Evolutionary conservation across 2,329 filamentous ascomycete species (phyloP), one percentile per base, ranked within the genome.

Genomic region (Myriosclerotinia scirpicola): DNA sequence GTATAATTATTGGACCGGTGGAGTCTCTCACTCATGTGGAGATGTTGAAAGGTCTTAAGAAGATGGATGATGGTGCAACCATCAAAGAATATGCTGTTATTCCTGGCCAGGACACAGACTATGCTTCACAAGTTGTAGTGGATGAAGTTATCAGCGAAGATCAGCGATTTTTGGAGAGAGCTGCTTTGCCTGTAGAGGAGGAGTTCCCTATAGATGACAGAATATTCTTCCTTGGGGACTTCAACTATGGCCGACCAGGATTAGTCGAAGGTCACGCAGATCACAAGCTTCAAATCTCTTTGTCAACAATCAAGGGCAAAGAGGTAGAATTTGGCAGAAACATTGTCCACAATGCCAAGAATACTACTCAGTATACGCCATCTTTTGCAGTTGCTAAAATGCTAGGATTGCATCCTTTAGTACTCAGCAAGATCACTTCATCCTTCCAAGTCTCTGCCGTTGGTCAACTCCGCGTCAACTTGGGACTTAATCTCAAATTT

Each of bases 401-500:
- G 76, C 83, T 99, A 14, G 84, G 86, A 5, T 82, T 99, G 69
- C 93, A 96, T 71, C 90, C 93, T 9, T 83, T 99, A 60, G 90
- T 95, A 2, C 82, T 99, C 42, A 96, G 93, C 78, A 99, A 97
- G 82, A 91, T 99, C 74, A 98, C 95, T 0, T 96, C 95, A 1
- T 93, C 94, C 0, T 98, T 96, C 78, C 90, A 89, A 65, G 91
- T 99, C 67, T 87, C 87, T 22, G 87, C 94, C 5, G 92, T 92
- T 67, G 92, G 91, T 36, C 82, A 93, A 67, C 71, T 72, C 30
- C 90, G 91, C 73, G 84, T 97, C 69, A 99, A 99, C 74, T 81
- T 99, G 34, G 95, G 95, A 0, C 83, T 99, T 69, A 99, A 99
- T 75, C 84, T 99, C 71, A 99, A 99, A 78, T 99, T 99, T 68